Conservation (phyloP, 2,329 filamentous ascomycete genomes). For the Aureobasidium sp. region DNA sequence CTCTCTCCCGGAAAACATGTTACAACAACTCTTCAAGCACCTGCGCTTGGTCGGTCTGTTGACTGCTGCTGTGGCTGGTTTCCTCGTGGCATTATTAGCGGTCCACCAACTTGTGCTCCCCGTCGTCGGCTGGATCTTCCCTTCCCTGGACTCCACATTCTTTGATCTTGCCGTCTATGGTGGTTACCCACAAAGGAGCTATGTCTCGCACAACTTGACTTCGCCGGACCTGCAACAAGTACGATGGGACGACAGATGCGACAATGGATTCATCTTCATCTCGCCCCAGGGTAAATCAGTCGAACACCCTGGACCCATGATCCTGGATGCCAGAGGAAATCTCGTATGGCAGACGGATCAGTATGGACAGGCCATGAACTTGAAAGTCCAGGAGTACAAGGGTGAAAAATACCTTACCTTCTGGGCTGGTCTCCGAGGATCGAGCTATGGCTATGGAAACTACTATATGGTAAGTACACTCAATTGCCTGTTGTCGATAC, state of each 20-base stretch:
- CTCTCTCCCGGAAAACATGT: slow-evolving; percentile 4
- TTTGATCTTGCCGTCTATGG: slow-evolving; percentile 30
- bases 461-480: slow-evolving; percentile 20
- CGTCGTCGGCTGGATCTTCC: slow-evolving; percentile 25
- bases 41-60: background rate
- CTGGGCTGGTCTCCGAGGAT: slow-evolving; percentile 32
- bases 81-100: slow-evolving; percentile 19
- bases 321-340: slow-evolving; percentile 29
- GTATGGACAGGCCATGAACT: slow-evolving; percentile 26
- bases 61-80: slow-evolving; percentile 7
- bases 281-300: slow-evolving; percentile 27
- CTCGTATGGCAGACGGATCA: slow-evolving; percentile 30
- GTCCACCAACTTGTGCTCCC: slow-evolving; percentile 26
- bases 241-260: slow-evolving; percentile 27
- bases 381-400: slow-evolving; percentile 30
- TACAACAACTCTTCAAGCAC: background rate
- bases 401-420: slow-evolving; percentile 33
- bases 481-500: slow-evolving; percentile 18
- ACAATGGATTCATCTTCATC: slow-evolving; percentile 25
- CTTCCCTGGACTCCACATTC: slow-evolving; percentile 23
- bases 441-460: slow-evolving; percentile 16
- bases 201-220: slow-evolving; percentile 24
- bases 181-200: slow-evolving; percentile 24
- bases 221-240: slow-evolving; percentile 24
- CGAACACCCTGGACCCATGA: slow-evolving; percentile 28